Conservation (phyloP, 202 grass and related monocot species). For the Dendrocalamus latiflorus region DNA sequence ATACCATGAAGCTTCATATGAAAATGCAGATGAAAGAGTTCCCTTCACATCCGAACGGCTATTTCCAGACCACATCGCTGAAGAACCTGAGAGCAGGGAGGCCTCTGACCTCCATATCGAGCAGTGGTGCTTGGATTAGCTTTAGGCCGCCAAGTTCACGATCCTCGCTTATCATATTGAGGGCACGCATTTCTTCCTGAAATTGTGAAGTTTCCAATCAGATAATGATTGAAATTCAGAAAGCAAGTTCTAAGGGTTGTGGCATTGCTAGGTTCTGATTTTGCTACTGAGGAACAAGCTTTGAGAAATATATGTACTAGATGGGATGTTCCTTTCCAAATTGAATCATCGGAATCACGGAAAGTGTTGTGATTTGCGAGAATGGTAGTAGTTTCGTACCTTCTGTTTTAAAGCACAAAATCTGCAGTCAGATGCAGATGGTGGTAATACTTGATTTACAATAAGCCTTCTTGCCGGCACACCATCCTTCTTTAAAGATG, state of each 20-base stretch:
- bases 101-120: constrained; percentile 52
- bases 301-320: background rate
- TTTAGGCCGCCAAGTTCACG: constrained; percentile 35
- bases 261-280: background rate
- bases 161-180: constrained; percentile 44
- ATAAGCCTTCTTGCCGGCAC: constrained; percentile 38
- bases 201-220: background rate
- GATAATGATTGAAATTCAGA: background rate
- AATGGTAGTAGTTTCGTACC: constrained; percentile 20
- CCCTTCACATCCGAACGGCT: background rate
- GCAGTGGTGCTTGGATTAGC: constrained; percentile 42
- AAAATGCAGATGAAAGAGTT: background rate
- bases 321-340: background rate
- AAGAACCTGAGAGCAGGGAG: constrained; percentile 51
- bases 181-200: constrained; percentile 51
- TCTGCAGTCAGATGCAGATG: constrained; percentile 44
- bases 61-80: constrained; percentile 50
- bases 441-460: constrained; percentile 41
- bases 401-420: constrained; percentile 51
- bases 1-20: background rate
- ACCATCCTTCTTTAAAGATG: constrained; percentile 48
- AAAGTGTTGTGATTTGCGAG: background rate
- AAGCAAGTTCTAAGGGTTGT: background rate
- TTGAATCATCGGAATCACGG: background rate
- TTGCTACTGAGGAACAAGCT: background rate